Base-by-base conservation (phyloP, 1,284 basidiomycete genomes). In the Trichosporon sp. region DNA sequence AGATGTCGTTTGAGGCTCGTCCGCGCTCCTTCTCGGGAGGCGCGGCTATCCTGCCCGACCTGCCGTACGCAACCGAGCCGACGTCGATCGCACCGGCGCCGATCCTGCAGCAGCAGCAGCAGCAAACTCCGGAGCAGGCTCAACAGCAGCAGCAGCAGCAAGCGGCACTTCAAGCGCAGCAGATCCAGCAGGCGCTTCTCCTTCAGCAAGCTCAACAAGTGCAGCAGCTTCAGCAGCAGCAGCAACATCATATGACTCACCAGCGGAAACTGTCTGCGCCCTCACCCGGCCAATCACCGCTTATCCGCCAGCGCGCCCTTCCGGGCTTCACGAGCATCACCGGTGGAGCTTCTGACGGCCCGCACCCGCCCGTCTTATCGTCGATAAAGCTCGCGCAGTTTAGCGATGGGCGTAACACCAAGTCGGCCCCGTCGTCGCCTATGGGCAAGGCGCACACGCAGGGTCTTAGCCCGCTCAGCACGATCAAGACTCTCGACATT, bases 401-500 rank as follows among this genome's bases (percentile, higher is more conserved):
- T 16, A 14, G 25, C 10, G 49, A 27, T 9, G 49, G 49, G 16
- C 49, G 49, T 6, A 54, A 49, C 27, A 56, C 58, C 56, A 60
- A 60, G 52, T 63, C 61, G 11, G 67, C 67, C 0, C 67, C 67
- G 10, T 57, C 64, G 23, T 61, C 58, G 7, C 67, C 67, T 0
- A 56, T 61, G 32, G 29, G 32, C 13, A 21, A 46, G 19, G 60
- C 63, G 25, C 23, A 40, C 36, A 37, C 34, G 3, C 32, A 21
- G 1, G 62, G 62, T 10, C 59, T 65, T 31, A 25, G 62, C 3
- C 64, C 67, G 14, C 37, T 68, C n/a, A 62, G 57, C 16, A 64
- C 62, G 10, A 68, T 68, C 16, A 27, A 59, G 3, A 33, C 66
- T 3, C 62, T 67, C 6, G 66, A 67, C 40, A 34, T 67, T 5